Evolutionary conservation across 208 protist species (phyloP).

Genomic region (Blastocrithidia nonstop): DNA sequence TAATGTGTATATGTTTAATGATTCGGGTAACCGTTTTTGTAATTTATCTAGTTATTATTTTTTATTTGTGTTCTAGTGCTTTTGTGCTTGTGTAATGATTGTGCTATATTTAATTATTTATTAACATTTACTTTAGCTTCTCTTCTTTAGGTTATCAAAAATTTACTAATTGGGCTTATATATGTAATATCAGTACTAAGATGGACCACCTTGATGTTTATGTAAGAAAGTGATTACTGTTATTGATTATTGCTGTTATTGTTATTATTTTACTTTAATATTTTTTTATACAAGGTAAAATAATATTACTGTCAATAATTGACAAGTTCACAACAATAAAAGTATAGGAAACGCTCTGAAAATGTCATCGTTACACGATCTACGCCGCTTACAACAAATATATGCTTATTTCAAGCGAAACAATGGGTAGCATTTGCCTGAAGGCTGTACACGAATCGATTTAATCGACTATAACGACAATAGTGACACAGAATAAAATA

Average conservation of each 20-base stretch:
- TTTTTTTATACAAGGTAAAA: too few relatives aligned
- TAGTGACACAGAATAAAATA: slow-evolving; percentile 16
- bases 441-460: slow-evolving; percentile 2
- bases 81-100: slow-evolving; percentile 6
- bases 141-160: too few relatives aligned
- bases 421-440: slow-evolving; percentile 2
- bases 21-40: slow-evolving; percentile 7
- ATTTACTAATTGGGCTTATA: not conserved
- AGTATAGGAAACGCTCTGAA: too few relatives aligned
- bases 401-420: slow-evolving; percentile 29
- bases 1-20: slow-evolving; percentile 1
- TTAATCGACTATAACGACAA: slow-evolving; percentile 1
- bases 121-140: too few relatives aligned
- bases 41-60: not conserved
- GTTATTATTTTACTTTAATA: too few relatives aligned
- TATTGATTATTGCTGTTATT: too few relatives aligned
- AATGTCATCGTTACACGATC: slow-evolving; percentile 21
- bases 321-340: too few relatives aligned
- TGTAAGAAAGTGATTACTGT: too few relatives aligned
- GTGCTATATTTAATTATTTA: too few relatives aligned
- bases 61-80: slow-evolving; percentile 6
- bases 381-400: slow-evolving; percentile 39
- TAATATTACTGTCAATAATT: too few relatives aligned
- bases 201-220: too few relatives aligned
- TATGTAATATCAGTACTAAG: slow-evolving; percentile 1